phyloP scores from a whole-genome alignment of 371 early-diverging fungal species.

The Mortierella sp. region DNA sequence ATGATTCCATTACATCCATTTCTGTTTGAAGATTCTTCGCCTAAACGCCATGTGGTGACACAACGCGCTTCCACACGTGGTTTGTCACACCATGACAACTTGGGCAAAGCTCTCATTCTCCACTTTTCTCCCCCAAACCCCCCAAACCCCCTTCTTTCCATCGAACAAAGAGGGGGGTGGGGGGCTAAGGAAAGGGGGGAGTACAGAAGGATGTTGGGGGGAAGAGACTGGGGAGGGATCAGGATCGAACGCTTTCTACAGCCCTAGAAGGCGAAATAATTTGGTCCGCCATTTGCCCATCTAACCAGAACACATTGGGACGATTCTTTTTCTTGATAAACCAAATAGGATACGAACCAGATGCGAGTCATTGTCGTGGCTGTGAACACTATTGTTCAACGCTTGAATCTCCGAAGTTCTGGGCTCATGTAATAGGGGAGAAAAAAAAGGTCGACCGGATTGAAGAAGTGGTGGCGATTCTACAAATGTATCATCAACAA shows the following conservation, averaged over 20 bases:
- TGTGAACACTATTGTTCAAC: constrained; percentile 58
- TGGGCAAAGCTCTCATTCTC: neutral
- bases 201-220: too few species aligned
- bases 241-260: too few species aligned
- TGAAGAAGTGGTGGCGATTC: too few species aligned
- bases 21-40: too few species aligned
- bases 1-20: too few species aligned
- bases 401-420: constrained; percentile 54
- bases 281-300: constrained; percentile 1
- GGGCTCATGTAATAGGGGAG: constrained; percentile 41
- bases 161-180: neutral
- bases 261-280: too few species aligned
- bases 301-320: too few species aligned
- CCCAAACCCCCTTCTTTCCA: too few species aligned
- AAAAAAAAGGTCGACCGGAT: constrained; percentile 1
- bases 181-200: too few species aligned
- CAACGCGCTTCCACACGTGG: constrained; percentile 33
- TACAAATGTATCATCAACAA: too few species aligned
- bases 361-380: constrained; percentile 58
- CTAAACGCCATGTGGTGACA: constrained; percentile 41
- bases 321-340: neutral
- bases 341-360: constrained; percentile 56
- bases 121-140: constrained; percentile 6
- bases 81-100: constrained; percentile 29
- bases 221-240: too few species aligned